phyloP scores from a whole-genome alignment of 164 flowering plant genomes.

The Stephania cephalantha region DNA sequence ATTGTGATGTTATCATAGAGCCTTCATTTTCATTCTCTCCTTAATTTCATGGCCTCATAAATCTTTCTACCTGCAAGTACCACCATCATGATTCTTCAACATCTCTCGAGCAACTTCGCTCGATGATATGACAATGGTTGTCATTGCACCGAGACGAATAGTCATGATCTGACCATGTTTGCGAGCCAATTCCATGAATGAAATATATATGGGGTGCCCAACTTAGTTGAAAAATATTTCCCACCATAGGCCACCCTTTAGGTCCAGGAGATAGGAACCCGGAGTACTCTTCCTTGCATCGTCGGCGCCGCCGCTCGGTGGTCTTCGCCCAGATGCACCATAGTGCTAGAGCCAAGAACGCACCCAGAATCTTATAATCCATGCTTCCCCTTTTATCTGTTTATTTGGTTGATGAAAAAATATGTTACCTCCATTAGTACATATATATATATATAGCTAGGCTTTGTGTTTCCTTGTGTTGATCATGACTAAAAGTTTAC shows the following conservation, averaged over 20 bases:
- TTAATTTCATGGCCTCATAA: constrained; percentile 12
- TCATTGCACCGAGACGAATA: constrained; percentile 6
- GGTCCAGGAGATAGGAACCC: constrained; percentile 9
- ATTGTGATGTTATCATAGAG: constrained; percentile 11
- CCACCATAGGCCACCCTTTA: constrained; percentile 7
- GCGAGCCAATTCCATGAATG: constrained; percentile 3
- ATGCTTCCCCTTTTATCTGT: neutral
- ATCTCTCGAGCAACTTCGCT: constrained; percentile 1
- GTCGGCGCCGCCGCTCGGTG: constrained; percentile 1
- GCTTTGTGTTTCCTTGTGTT: neutral
- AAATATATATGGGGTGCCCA: constrained; percentile 6
- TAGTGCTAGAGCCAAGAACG: neutral
- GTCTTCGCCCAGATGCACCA: constrained; percentile 4
- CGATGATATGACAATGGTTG: constrained; percentile 2
- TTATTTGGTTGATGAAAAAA: neutral
- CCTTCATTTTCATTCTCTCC: constrained; percentile 7
- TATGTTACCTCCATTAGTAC: neutral
- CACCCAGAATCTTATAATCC: constrained; percentile 3
- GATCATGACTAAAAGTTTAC: neutral
- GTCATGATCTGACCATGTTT: constrained; percentile 13
- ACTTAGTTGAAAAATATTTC: constrained; percentile 9
- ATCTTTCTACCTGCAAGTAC: constrained; percentile 6
- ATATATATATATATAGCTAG: too few species aligned
- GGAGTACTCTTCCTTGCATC: neutral
- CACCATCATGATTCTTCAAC: constrained; percentile 11